These are phyloP conservation scores for Cyanodermella asteris DNA, from an alignment of 2,329 filamentous ascomycete species.

Conservation along the genomic window DNA sequence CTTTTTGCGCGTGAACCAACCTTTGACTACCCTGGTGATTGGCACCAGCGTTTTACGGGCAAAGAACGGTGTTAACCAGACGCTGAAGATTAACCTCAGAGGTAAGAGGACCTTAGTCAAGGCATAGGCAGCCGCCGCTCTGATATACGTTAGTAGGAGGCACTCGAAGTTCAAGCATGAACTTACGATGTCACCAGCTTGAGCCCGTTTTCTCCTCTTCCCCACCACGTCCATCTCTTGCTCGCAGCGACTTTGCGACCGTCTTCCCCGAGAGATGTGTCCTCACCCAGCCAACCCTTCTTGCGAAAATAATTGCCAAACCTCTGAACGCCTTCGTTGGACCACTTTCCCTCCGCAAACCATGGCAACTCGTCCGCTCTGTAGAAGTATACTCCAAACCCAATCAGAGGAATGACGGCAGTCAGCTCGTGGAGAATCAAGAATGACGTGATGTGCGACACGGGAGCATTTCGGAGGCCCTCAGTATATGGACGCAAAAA, in stretches of 20 bases:
- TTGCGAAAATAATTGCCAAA: conserved; percentile 57
- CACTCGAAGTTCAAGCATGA: neutral
- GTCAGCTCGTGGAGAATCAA: conserved; percentile 82
- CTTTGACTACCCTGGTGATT: conserved; percentile 17
- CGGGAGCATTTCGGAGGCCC: conserved; percentile 51
- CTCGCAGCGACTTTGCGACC: no score
- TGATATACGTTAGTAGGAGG: conserved; percentile 4
- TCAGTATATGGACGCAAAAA: conserved; percentile 10
- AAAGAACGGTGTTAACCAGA: conserved; percentile 88
- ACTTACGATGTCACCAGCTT: conserved; percentile 32
- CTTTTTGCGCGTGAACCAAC: conserved; percentile 17
- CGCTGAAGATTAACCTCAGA: conserved; percentile 50
- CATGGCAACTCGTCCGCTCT: conserved; percentile 46
- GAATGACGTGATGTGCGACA: conserved; percentile 70
- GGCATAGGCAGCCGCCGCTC: conserved; percentile 70
- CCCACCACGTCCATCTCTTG: conserved; percentile 11
- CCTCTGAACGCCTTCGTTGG: conserved; percentile 41
- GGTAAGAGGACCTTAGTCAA: conserved; percentile 74
- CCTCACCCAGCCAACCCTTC: conserved; percentile 58
- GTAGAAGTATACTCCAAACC: conserved; percentile 60
- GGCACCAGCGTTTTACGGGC: conserved; percentile 41
- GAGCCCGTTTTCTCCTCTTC: conserved; percentile 22
- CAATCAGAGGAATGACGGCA: conserved; percentile 57
- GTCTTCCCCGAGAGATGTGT: conserved; percentile 11
- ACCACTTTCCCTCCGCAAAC: conserved; percentile 29